Evolutionary conservation across 1,284 basidiomycete genomes (phyloP).

Genomic region (Dichomitus squalens): DNA sequence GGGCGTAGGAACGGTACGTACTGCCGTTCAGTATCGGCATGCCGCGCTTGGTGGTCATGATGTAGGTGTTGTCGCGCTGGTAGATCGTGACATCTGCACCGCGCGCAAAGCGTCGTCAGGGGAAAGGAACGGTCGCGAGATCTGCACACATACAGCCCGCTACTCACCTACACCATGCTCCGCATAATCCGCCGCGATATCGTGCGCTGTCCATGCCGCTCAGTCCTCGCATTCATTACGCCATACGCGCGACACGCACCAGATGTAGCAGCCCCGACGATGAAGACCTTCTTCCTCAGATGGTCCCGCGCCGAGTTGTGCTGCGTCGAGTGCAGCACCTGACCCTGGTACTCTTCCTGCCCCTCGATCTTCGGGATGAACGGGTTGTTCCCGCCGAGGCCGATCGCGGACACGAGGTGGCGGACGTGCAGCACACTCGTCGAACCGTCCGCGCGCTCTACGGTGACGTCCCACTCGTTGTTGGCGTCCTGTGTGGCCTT

Average conservation of each 20-base stretch:
- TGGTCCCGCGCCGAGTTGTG: slow-evolving; percentile 43
- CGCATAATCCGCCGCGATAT: slow-evolving; percentile 48
- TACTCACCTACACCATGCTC: slow-evolving; percentile 46
- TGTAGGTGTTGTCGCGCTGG: slow-evolving; percentile 63
- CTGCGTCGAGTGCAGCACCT: slow-evolving; percentile 43
- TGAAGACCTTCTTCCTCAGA: slow-evolving; percentile 49
- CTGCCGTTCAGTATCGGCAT: slow-evolving; percentile 39
- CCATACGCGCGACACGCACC: slow-evolving; percentile 29
- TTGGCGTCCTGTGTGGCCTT: slow-evolving; percentile 46
- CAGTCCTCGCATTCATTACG: neutral
- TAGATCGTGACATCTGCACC: slow-evolving; percentile 57
- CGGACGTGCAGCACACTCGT: slow-evolving; percentile 53
- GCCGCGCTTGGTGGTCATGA: slow-evolving; percentile 56
- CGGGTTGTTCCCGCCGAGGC: slow-evolving; percentile 54
- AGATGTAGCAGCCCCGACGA: slow-evolving; percentile 52
- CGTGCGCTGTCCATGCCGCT: slow-evolving; percentile 33
- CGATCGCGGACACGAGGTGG: slow-evolving; percentile 64
- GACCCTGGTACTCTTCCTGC: slow-evolving; percentile 47
- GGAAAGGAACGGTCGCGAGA: neutral
- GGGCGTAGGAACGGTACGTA: slow-evolving; percentile 21
- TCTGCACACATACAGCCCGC: neutral
- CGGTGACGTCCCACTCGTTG: slow-evolving; percentile 57
- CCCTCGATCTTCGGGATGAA: slow-evolving; percentile 52
- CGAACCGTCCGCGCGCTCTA: slow-evolving; percentile 44
- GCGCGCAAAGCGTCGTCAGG: neutral